phyloP scores from a whole-genome alignment of 1,284 basidiomycete genomes.

The Uromyces viciae-fabae region DNA sequence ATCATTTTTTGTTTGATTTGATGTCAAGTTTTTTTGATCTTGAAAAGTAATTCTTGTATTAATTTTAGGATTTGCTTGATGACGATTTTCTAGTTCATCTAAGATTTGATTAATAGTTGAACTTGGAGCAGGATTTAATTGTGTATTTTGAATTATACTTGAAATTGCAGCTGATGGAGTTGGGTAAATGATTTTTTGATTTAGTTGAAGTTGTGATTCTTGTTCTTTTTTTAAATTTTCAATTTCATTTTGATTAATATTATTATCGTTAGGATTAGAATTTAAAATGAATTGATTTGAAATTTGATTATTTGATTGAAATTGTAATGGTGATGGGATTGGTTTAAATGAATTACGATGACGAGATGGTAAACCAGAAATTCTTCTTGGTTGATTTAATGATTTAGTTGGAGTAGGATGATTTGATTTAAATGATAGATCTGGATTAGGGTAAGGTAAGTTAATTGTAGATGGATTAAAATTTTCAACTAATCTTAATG shows the following conservation, averaged over 20 bases:
- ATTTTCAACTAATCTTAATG: neutral
- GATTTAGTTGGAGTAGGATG: neutral
- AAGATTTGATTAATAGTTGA: constrained; percentile 12
- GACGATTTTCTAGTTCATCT: constrained; percentile 18
- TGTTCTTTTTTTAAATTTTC: neutral
- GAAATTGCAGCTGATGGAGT: constrained; percentile 15
- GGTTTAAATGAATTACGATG: constrained; percentile 11
- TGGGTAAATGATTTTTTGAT: neutral
- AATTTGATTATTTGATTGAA: neutral
- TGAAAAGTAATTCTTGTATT: constrained; percentile 12
- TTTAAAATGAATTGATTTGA: neutral
- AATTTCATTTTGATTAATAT: neutral
- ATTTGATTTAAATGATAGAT: neutral
- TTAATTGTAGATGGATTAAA: neutral
- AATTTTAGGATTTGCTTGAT: neutral
- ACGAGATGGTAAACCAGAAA: neutral
- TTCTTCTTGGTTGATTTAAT: neutral
- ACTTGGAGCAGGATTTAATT: neutral
- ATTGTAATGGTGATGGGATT: neutral
- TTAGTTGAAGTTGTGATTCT: neutral
- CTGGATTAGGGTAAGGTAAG: constrained; percentile 18
- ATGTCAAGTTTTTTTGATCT: neutral
- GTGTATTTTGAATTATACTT: neutral
- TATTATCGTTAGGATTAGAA: neutral
- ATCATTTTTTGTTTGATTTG: neutral